Conservation (phyloP, 2,329 filamentous ascomycete species). For the Sarocladium brachiariae region DNA sequence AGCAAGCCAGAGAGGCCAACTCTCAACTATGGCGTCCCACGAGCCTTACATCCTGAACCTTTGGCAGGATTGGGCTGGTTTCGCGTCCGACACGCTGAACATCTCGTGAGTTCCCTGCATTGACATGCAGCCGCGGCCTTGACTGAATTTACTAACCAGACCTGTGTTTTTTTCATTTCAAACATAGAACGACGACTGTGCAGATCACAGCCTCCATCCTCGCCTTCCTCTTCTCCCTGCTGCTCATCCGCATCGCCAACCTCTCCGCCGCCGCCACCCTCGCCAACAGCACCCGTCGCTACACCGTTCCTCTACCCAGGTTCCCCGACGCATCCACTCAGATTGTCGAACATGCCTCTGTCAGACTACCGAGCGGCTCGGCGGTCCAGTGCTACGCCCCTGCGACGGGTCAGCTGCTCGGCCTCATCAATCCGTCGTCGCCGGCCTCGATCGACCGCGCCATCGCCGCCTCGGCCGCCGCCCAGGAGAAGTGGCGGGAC, state of each 20-base stretch:
- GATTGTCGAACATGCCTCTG: conserved; percentile 49
- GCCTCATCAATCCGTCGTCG: conserved; percentile 70
- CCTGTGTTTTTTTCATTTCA: background rate
- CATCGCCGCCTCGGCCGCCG: conserved; percentile 64
- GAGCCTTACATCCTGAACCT: conserved; percentile 8
- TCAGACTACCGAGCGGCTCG: conserved; percentile 56
- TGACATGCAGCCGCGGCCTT: no score
- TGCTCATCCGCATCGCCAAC: conserved; percentile 23
- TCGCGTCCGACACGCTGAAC: conserved; percentile 7
- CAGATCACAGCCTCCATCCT: conserved; percentile 23
- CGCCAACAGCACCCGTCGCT: conserved; percentile 39
- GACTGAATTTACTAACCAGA: background rate
- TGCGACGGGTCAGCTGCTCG: conserved; percentile 79
- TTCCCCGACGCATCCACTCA: conserved; percentile 46
- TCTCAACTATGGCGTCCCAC: conserved; percentile 1
- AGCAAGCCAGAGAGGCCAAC: no score
- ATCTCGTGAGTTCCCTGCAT: conserved; percentile 15
- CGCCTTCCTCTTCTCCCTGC: conserved; percentile 23
- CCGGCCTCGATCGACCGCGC: conserved; percentile 71
- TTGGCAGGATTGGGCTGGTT: conserved; percentile 11
- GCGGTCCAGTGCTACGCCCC: conserved; percentile 82
- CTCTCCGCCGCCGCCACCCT: conserved; percentile 14
- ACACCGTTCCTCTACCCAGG: conserved; percentile 56
- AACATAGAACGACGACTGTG: conserved; percentile 19
- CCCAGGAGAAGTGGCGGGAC: conserved; percentile 69